A percentile compares a stretch with the other conserved stretches of the same genome.
Evolutionary conservation across 2,329 filamentous ascomycete species (phyloP).

Genomic region (Ustilaginoidea virens): DNA sequence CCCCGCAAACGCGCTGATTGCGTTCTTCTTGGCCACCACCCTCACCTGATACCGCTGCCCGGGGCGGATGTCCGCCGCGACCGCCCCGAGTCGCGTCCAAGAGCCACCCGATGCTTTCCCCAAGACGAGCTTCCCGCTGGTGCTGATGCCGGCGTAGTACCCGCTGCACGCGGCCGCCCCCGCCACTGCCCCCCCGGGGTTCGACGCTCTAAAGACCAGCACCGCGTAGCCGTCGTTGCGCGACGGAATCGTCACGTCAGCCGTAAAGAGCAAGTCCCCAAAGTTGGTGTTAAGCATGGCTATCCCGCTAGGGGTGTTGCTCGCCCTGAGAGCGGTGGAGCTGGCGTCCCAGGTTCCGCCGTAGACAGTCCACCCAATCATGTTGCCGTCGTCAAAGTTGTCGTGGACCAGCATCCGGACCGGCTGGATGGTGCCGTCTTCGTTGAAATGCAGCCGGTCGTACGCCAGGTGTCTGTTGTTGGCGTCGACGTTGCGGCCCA

Average conservation of each 20-base stretch:
- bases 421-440: conserved; percentile 24
- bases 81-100: conserved; percentile 5
- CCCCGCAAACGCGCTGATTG: conserved; percentile 6
- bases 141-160: conserved; percentile 17
- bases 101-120: conserved; percentile 6
- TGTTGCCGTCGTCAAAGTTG: conserved; percentile 23
- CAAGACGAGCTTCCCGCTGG: conserved; percentile 11
- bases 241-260: conserved; percentile 9
- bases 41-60: conserved; percentile 4
- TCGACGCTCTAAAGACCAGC: conserved; percentile 19
- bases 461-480: conserved; percentile 32
- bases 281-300: conserved; percentile 22
- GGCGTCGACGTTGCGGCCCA: conserved; percentile 24
- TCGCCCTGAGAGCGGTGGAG: conserved; percentile 9
- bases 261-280: conserved; percentile 16
- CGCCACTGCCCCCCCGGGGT: conserved; percentile 4
- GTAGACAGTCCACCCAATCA: conserved; percentile 20
- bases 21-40: conserved; percentile 5
- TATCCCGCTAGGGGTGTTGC: conserved; percentile 7
- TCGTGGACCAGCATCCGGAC: conserved; percentile 29
- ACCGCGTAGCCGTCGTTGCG: conserved; percentile 13
- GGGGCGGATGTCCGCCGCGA: conserved; percentile 3
- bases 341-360: conserved; percentile 7
- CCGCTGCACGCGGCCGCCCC: conserved; percentile 8
- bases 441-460: conserved; percentile 31